Conservation (phyloP, 208 protist species). For the Plasmodiophora brassicae region DNA sequence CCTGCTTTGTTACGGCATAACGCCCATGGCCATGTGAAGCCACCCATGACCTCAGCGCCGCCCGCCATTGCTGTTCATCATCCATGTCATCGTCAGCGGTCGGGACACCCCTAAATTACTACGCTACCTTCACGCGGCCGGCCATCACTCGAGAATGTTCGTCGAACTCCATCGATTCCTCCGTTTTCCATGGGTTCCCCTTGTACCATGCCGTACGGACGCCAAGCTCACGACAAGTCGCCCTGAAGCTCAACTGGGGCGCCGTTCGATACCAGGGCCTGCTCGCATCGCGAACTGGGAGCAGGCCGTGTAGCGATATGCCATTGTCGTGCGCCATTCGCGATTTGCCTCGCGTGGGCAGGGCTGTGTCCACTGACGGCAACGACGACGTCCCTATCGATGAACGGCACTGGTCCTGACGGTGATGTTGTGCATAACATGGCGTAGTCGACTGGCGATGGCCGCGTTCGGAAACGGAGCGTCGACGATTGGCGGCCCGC, state of each 20-base stretch:
- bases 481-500: too few relatives aligned
- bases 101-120: too few relatives aligned
- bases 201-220: too few relatives aligned
- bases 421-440: too few relatives aligned
- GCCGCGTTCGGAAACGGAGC: too few relatives aligned
- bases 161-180: neutral
- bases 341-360: neutral
- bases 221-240: too few relatives aligned
- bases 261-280: neutral
- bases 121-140: neutral
- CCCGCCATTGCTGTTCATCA: neutral
- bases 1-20: neutral
- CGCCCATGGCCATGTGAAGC: neutral
- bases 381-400: too few relatives aligned
- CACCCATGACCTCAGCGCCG: neutral
- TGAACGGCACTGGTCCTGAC: too few relatives aligned
- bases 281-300: neutral
- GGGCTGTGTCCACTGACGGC: neutral
- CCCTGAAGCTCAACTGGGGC: neutral
- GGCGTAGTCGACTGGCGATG: too few relatives aligned
- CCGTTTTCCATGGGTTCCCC: slow-evolving; percentile 18
- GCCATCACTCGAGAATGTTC: neutral
- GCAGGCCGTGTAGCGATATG: neutral
- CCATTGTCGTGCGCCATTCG: neutral
- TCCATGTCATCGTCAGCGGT: neutral